Conservation (phyloP, 768 basidiomycete species). For the Leccinellum luteum region DNA sequence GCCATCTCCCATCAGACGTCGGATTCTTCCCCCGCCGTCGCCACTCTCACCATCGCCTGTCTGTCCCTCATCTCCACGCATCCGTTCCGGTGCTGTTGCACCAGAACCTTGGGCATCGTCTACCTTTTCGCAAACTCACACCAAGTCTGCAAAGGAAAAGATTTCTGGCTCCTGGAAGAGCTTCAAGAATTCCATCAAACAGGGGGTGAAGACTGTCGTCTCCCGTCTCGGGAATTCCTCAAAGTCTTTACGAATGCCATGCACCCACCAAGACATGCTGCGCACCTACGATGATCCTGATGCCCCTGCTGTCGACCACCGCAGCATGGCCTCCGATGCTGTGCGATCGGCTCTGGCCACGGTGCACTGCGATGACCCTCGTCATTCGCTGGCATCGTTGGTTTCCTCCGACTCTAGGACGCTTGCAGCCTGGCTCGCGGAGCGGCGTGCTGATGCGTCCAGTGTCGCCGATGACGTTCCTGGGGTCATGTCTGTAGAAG, state of each 20-base stretch:
- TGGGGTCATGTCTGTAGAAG: constrained; percentile 41
- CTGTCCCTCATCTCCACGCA: constrained; percentile 34
- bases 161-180: constrained; percentile 30
- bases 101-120: constrained; percentile 39
- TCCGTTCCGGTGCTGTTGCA: constrained; percentile 40
- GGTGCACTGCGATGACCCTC: constrained; percentile 15
- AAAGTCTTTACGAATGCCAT: constrained; percentile 12
- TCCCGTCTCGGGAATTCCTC: constrained; percentile 15
- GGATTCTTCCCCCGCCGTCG: constrained; percentile 38
- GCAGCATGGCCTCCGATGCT: neutral
- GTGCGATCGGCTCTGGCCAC: constrained; percentile 1
- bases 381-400: constrained; percentile 27
- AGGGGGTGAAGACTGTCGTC: constrained; percentile 23
- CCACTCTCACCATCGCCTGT: constrained; percentile 33
- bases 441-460: constrained; percentile 33
- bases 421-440: constrained; percentile 38
- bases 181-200: constrained; percentile 31
- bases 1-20: constrained; percentile 41
- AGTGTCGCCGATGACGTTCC: constrained; percentile 26
- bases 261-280: constrained; percentile 8
- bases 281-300: constrained; percentile 7
- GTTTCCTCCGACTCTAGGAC: constrained; percentile 34
- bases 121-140: constrained; percentile 16
- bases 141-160: constrained; percentile 19
- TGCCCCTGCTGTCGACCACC: neutral